A percentile compares a stretch with the other conserved stretches of the same genome.
Conservation (phyloP, 2,329 filamentous ascomycete species). For the Monilinia fructicola region DNA sequence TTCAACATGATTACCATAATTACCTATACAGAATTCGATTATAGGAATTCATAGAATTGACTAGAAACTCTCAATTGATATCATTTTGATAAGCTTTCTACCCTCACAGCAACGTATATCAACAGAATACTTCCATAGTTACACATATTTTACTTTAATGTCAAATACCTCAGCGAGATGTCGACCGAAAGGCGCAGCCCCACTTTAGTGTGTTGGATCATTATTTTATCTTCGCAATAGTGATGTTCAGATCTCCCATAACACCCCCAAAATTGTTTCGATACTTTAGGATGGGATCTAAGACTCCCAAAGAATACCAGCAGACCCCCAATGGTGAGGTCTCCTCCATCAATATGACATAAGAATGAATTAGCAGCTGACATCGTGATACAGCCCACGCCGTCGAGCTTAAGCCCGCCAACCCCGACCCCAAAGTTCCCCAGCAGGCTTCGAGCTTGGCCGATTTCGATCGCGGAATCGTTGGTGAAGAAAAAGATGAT, state of each 20-base stretch:
- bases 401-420: slow-evolving; percentile 28
- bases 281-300: slow-evolving; percentile 11
- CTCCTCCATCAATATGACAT: no score
- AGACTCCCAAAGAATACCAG: slow-evolving; percentile 13
- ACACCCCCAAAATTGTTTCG: background rate
- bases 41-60: no score
- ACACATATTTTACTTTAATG: no score
- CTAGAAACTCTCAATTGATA: no score
- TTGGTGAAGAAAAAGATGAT: slow-evolving; percentile 24
- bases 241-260: no score
- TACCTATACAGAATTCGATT: no score
- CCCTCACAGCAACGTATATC: no score
- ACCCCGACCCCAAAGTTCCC: slow-evolving; percentile 22
- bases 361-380: no score
- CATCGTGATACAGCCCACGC: slow-evolving; percentile 23
- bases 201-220: background rate
- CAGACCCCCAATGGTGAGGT: slow-evolving; percentile 23
- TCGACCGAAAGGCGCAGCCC: background rate
- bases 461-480: slow-evolving; percentile 33
- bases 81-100: no score
- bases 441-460: slow-evolving; percentile 29
- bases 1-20: no score
- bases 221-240: no score
- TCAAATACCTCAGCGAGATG: background rate
- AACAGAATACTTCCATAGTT: no score